Evolutionary conservation across 176 grass and related monocot genomes (phyloP).

Genomic region (Cymbopogon citratus): DNA sequence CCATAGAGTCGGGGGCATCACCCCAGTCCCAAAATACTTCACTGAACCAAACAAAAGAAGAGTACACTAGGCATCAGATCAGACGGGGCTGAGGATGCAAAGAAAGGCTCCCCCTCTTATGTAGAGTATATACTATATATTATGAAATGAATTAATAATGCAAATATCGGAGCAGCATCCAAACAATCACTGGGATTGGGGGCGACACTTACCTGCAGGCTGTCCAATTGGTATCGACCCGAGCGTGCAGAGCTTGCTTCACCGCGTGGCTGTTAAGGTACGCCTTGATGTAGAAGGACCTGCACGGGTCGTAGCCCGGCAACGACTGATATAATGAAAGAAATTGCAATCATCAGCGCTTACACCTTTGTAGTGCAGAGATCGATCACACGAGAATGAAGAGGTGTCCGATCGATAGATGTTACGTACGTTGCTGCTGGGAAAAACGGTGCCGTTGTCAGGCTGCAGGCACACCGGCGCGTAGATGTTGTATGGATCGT

Average conservation of each 20-base stretch:
- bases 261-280: slow-evolving; percentile 42
- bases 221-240: slow-evolving; percentile 3
- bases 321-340: slow-evolving; percentile 1
- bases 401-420: too few relatives aligned
- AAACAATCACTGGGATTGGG: neutral
- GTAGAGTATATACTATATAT: neutral
- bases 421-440: slow-evolving; percentile 14
- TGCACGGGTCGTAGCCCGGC: slow-evolving; percentile 39
- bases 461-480: slow-evolving; percentile 30
- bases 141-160: too few relatives aligned
- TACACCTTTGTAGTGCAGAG: neutral
- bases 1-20: slow-evolving; percentile 6
- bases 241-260: slow-evolving; percentile 45
- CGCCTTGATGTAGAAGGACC: neutral
- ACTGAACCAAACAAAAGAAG: neutral
- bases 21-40: neutral
- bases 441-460: neutral
- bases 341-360: neutral
- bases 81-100: neutral
- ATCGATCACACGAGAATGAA: neutral
- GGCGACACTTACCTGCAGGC: slow-evolving; percentile 25
- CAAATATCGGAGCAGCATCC: too few relatives aligned
- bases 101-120: too few relatives aligned
- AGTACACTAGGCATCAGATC: neutral
- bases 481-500: slow-evolving; percentile 35